A percentile compares a stretch with the other conserved stretches of the same genome.
Evolutionary conservation across 2,329 filamentous ascomycete genomes (phyloP).

Genomic region (Xylariomycetidae sp.): DNA sequence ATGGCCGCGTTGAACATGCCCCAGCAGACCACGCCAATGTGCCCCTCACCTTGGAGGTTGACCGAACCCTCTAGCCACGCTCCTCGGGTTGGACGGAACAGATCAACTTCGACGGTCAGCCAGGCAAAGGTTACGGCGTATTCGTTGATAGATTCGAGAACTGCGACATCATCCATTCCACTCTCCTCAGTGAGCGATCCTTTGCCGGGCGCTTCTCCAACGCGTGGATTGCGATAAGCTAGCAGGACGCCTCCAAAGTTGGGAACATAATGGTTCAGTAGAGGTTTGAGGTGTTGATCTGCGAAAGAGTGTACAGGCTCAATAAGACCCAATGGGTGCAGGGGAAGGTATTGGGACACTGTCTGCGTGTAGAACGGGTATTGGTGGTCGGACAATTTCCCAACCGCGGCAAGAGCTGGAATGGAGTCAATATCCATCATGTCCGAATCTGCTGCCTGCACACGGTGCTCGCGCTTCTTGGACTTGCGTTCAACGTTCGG

Average conservation of each 20-base stretch:
- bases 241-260: slow-evolving; percentile 69
- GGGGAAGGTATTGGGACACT: slow-evolving; percentile 71
- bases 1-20: slow-evolving; percentile 91
- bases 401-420: slow-evolving; percentile 8
- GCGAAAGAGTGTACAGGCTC: slow-evolving; percentile 65
- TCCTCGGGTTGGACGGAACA: slow-evolving; percentile 72
- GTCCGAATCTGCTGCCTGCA: too few relatives aligned
- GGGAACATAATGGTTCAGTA: slow-evolving; percentile 71
- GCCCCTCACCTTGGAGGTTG: slow-evolving; percentile 81
- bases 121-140: slow-evolving; percentile 83
- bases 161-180: slow-evolving; percentile 36
- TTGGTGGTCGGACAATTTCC: slow-evolving; percentile 30
- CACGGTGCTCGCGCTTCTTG: too few relatives aligned
- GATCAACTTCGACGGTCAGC: slow-evolving; percentile 78
- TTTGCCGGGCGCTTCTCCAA: slow-evolving; percentile 53
- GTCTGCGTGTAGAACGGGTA: slow-evolving; percentile 76
- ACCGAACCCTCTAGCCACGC: slow-evolving; percentile 73
- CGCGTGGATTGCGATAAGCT: slow-evolving; percentile 61
- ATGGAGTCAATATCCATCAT: slow-evolving; percentile 34
- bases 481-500: too few relatives aligned
- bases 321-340: slow-evolving; percentile 65
- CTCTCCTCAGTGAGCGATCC: slow-evolving; percentile 43
- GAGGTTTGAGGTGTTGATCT: slow-evolving; percentile 67
- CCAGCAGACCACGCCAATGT: slow-evolving; percentile 83
- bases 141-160: slow-evolving; percentile 60